Evolutionary conservation across 805 yeast genomes (phyloP), one percentile per base, ranked within the genome.

Genomic region (Saccharomycopsis olivae): DNA sequence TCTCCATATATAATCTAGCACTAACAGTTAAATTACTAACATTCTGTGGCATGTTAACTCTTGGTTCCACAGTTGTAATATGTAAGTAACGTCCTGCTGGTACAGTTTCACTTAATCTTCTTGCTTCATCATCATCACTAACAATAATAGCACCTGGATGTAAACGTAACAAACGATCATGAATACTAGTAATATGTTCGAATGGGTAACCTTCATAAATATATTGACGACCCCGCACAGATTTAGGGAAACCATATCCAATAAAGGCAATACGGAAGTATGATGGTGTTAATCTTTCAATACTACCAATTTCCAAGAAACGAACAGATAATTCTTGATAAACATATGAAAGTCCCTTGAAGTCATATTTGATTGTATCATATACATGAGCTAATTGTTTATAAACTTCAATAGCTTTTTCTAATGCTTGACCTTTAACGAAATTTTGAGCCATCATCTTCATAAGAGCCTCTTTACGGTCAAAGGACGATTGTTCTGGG

Each of bases 171-270:
- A 87, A 61, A 49, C 94, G 66, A 51, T 78, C 83, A 51, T 81
- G 86, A 55, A 86, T 81, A 3, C 89, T 77, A 2, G 87, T 75
- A 44, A 86, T 77, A 57, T 83, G 92, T 55, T 86, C 96, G 61
- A 82, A 86, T 23, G 94, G 86, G 39, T 75, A 65, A 4, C 95
- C 95, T 59, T 86, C 94, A 53, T 78, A 83, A 38, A 86, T 80
- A 55, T 79, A 86, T 44, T 76, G 77, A 52, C 79, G 75, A 35
- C 83, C 82, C 52, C 94, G 66, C 35, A 82, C 68, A 28, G 87
- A 71, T 24, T 64, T 65, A 5, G 95, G 95, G 67, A 86, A 86
- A 2, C 95, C 95, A 38, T 69, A 71, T 13, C 96, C 96, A 54
- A 82, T 71, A 53, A 80, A 85, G 16, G 82, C 69, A 40, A 86